A percentile compares a stretch with the other conserved stretches of the same genome.
phyloP scores from a whole-genome alignment of 768 basidiomycete species.

The Exsudoporus frostii region DNA sequence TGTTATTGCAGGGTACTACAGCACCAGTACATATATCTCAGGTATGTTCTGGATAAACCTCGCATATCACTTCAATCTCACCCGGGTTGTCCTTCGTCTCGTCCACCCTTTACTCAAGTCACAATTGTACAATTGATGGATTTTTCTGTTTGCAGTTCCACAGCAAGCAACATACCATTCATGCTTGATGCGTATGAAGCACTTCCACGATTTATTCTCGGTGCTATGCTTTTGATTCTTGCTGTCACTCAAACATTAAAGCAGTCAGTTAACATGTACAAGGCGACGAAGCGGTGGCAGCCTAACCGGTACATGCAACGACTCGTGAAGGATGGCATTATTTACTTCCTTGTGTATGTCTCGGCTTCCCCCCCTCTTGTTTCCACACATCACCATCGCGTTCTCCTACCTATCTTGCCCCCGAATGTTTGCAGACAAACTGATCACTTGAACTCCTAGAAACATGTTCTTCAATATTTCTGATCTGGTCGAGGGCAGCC shows the following conservation, averaged over 20 bases:
- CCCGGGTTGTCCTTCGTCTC: too few relatives aligned
- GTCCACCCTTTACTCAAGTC: not conserved
- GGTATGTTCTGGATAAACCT: not conserved
- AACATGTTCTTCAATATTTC: not conserved
- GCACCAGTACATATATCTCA: not conserved
- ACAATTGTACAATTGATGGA: not conserved
- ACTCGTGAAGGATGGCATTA: constrained; percentile 2
- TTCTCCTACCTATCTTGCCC: not conserved
- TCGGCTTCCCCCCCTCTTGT: not conserved
- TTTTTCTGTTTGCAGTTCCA: not conserved
- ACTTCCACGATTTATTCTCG: not conserved
- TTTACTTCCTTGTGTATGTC: constrained; percentile 6
- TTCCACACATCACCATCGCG: not conserved
- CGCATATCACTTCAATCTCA: not conserved
- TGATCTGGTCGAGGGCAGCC: too few relatives aligned
- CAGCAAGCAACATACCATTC: not conserved
- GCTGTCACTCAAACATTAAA: not conserved
- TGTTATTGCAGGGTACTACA: not conserved
- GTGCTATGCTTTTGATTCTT: not conserved
- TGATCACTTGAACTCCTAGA: not conserved
- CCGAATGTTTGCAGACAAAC: not conserved
- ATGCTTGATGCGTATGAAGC: not conserved
- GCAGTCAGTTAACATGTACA: constrained; percentile 1
- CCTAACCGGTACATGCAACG: constrained; percentile 6
- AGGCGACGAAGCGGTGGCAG: constrained; percentile 8